Evolutionary conservation across 768 basidiomycete genomes (phyloP), one percentile per base, ranked within the genome.

Genomic region (Mrakia frigida): DNA sequence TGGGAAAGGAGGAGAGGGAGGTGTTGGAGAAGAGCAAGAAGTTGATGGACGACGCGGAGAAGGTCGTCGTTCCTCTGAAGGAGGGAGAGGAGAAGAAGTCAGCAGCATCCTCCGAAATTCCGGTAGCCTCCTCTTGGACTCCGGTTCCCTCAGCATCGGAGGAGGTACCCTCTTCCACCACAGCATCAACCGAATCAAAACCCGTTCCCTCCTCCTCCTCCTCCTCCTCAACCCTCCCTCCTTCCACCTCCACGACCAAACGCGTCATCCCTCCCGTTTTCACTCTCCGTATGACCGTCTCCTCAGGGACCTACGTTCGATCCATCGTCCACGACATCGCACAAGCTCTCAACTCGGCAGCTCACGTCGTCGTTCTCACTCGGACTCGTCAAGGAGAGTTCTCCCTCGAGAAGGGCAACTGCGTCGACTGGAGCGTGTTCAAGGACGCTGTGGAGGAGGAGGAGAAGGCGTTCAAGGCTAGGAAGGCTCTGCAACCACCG

Each of bases 251-350:
- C 7, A 78, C 53, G 6, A 35, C 35, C 71, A 70, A 25, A 79
- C 79, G 6, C 78, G 77, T 56, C 25, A 79, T 79, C 73, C 92
- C 95, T 1, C 87, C 90, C 0, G 90, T 90, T 31, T 97, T 98
- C 83, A 90, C 90, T 13, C 85, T 99, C 78, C 88, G 87, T 74
- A 96, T 99, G 94, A 91, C 87, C 78, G 97, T 98, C 9, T 95
- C 94, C 13, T 92, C 92, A 37, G 97, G 97, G 56, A 98, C 97
- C 21, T 99, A 99, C 81, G 95, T 99, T 73, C 90, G 97, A 70
- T 94, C 92, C 0, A 91, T 99, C 79, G 91, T 95, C 60, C 94
- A 98, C 82, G 97, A 99, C 82, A 86, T 99, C 11, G 93, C 91
- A 23, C 89, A 89, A 78, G 88, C 89, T 1, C 82, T 99, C 28